A percentile compares a stretch with the other conserved stretches of the same genome.
Conservation (phyloP, 2,329 filamentous ascomycete species). For the Colletotrichum sp. region DNA sequence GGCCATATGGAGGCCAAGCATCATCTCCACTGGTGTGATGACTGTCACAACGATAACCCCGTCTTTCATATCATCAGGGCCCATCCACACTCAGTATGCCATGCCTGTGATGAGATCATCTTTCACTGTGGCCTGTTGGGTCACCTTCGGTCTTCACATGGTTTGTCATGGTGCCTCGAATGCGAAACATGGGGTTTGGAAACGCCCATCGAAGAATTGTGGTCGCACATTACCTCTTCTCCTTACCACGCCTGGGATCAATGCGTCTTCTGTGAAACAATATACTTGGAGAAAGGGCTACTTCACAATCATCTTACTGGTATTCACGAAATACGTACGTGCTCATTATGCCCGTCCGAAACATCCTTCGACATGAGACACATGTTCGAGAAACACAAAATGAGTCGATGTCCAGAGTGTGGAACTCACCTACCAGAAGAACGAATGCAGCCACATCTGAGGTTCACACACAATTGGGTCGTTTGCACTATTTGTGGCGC, state of each 20-base stretch:
- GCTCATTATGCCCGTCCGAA: neutral
- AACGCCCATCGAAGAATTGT: neutral
- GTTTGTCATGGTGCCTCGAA: neutral
- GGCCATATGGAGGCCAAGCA: neutral
- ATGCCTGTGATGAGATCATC: neutral
- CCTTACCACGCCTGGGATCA: neutral
- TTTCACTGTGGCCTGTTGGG: neutral
- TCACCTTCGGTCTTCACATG: neutral
- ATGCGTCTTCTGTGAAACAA: neutral
- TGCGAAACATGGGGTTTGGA: neutral
- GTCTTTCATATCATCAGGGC: rapidly evolving
- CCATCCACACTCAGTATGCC: neutral
- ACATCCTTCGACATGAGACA: neutral
- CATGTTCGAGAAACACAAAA: neutral
- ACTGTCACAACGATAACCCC: neutral
- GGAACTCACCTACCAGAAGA: neutral
- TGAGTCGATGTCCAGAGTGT: neutral
- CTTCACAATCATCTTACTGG: neutral
- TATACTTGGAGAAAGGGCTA: neutral
- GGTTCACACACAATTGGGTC: neutral
- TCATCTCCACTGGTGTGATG: neutral
- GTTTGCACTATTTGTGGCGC: neutral
- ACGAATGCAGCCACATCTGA: neutral
- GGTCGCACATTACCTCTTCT: neutral
- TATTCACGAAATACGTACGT: neutral